Evolutionary conservation across 345 rosid genomes (phyloP).

Genomic region (Mangifera indica): DNA sequence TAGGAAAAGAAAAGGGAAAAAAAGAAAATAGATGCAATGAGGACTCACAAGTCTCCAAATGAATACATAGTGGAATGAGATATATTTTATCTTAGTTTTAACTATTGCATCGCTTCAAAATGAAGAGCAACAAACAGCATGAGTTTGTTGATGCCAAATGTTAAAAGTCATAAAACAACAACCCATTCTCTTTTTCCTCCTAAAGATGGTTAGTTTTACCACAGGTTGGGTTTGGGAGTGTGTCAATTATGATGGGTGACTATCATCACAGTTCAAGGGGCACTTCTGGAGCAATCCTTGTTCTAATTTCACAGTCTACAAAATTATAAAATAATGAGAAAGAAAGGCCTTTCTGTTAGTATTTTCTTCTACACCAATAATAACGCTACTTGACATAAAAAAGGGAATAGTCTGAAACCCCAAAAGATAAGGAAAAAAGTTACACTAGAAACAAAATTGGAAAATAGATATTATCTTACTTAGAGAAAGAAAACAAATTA

Average conservation of each 20-base stretch:
- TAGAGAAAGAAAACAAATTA: neutral
- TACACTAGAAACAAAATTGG: neutral
- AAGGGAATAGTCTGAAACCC: neutral
- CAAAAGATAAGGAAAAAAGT: neutral
- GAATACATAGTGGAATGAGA: neutral
- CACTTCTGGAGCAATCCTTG: neutral
- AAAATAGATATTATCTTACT: conserved; percentile 1
- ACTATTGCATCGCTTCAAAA: neutral
- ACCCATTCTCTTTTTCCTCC: too few relatives aligned
- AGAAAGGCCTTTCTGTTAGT: neutral
- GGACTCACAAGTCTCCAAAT: neutral
- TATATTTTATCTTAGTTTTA: neutral
- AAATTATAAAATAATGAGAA: neutral
- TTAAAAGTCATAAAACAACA: too few relatives aligned
- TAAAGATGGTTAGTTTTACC: too few relatives aligned
- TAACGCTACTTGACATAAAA: neutral
- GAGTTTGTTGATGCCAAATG: neutral
- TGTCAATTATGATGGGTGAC: neutral
- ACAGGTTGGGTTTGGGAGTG: too few relatives aligned
- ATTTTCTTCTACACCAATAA: neutral
- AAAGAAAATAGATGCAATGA: neutral
- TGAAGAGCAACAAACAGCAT: neutral
- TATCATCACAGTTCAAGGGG: neutral
- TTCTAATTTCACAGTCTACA: neutral
- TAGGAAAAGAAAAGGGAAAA: neutral